Conservation (phyloP, 768 basidiomycete genomes). For the Tylopilus sp. region DNA sequence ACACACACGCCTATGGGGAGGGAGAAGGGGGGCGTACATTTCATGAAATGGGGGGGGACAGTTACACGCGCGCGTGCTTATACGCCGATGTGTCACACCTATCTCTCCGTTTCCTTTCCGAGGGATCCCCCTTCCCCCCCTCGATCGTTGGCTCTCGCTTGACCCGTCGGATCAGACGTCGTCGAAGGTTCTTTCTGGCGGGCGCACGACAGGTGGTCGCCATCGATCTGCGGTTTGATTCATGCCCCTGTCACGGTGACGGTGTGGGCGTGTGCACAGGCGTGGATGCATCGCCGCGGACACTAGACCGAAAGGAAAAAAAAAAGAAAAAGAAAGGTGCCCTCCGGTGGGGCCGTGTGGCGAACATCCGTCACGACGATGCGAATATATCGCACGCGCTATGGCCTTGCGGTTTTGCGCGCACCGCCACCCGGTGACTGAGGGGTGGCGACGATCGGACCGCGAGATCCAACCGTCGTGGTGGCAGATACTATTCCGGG, state of each 20-base stretch:
- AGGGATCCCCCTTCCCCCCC: not conserved
- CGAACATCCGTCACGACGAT: not conserved
- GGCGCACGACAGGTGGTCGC: not conserved
- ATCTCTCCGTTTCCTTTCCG: not conserved
- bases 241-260: not conserved
- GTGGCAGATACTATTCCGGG: slow-evolving; percentile 20
- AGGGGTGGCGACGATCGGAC: not conserved
- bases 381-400: not conserved
- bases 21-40: slow-evolving; percentile 1
- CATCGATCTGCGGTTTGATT: slow-evolving; percentile 3
- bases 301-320: too few relatives aligned
- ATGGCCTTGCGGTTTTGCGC: slow-evolving; percentile 15
- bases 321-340: too few relatives aligned
- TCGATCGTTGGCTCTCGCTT: slow-evolving; percentile 8
- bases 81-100: not conserved
- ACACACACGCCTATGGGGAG: too few relatives aligned
- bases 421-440: not conserved
- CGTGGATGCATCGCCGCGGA: slow-evolving; percentile 16
- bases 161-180: slow-evolving; percentile 10
- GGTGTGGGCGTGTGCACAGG: not conserved
- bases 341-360: not conserved
- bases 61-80: slow-evolving; percentile 5
- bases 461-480: slow-evolving; percentile 6
- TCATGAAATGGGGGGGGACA: not conserved
- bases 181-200: not conserved